Evolutionary conservation across 345 rosid species (phyloP).

Genomic region (Lumnitzera littorea): DNA sequence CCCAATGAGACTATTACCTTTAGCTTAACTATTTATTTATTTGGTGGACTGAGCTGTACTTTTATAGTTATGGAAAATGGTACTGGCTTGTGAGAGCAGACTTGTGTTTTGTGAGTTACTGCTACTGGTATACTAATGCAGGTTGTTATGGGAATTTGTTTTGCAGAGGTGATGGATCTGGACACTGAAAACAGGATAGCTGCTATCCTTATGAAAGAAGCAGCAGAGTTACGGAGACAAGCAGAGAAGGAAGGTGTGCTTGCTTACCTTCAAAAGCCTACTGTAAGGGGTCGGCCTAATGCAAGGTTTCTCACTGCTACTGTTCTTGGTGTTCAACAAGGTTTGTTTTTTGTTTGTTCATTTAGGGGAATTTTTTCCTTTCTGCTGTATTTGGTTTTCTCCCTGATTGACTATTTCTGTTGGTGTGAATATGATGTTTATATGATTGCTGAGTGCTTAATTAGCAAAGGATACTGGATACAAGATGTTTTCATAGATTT

Average conservation of each 20-base stretch:
- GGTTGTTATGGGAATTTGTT: too few species aligned
- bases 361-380: not conserved
- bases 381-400: not conserved
- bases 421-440: too few species aligned
- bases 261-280: slow-evolving; percentile 67
- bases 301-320: slow-evolving; percentile 89
- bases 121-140: too few species aligned
- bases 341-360: slow-evolving; percentile 20
- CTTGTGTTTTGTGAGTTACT: too few species aligned
- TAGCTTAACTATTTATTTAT: too few species aligned
- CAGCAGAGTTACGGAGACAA: slow-evolving; percentile 71
- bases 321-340: slow-evolving; percentile 87
- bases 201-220: slow-evolving; percentile 81
- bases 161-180: slow-evolving; percentile 51
- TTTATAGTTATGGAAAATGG: too few species aligned
- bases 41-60: too few species aligned
- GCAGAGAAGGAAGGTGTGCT: slow-evolving; percentile 77
- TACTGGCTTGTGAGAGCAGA: too few species aligned
- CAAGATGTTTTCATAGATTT: too few species aligned
- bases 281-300: slow-evolving; percentile 62
- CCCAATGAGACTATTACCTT: too few species aligned
- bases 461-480: too few species aligned
- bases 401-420: not conserved
- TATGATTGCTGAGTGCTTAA: too few species aligned
- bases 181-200: slow-evolving; percentile 89